Percentiles rank a stretch among this genome's conserved stretches.
phyloP scores from a whole-genome alignment of 768 basidiomycete species.

The Lanmaoa rubissima region DNA sequence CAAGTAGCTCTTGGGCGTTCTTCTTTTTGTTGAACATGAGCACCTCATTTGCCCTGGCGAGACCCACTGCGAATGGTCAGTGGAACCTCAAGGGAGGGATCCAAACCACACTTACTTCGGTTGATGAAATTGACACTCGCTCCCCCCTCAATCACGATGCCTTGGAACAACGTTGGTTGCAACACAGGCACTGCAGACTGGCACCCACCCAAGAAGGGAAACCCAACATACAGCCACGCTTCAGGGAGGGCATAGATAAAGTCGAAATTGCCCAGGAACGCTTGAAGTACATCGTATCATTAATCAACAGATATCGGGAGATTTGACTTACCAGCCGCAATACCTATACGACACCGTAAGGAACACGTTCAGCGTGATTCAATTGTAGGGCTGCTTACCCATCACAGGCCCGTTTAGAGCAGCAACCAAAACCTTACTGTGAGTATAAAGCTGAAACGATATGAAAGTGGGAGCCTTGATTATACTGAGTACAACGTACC shows the following conservation, averaged over 20 bases:
- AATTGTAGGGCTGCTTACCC: conserved; percentile 40
- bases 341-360: conserved; percentile 41
- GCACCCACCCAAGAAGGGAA: conserved; percentile 55
- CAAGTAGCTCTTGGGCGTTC: conserved; percentile 51
- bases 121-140: conserved; percentile 69
- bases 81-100: not conserved
- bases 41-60: conserved; percentile 68
- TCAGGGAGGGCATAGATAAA: conserved; percentile 66
- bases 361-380: not conserved
- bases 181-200: not conserved
- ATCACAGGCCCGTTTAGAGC: conserved; percentile 75
- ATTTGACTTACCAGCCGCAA: conserved; percentile 52
- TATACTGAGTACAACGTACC: conserved; percentile 36
- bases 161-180: conserved; percentile 32
- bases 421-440: conserved; percentile 67
- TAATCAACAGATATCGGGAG: not conserved
- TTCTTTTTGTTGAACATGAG: conserved; percentile 71
- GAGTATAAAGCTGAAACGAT: conserved; percentile 54
- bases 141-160: conserved; percentile 66
- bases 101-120: conserved; percentile 44
- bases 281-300: conserved; percentile 31
- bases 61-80: conserved; percentile 50
- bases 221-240: conserved; percentile 63
- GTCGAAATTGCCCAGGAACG: conserved; percentile 70
- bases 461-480: not conserved